These are phyloP conservation scores for Penicillium macrosclerotiorum DNA, from an alignment of 495 filamentous ascomycete species.

Conservation along the genomic window DNA sequence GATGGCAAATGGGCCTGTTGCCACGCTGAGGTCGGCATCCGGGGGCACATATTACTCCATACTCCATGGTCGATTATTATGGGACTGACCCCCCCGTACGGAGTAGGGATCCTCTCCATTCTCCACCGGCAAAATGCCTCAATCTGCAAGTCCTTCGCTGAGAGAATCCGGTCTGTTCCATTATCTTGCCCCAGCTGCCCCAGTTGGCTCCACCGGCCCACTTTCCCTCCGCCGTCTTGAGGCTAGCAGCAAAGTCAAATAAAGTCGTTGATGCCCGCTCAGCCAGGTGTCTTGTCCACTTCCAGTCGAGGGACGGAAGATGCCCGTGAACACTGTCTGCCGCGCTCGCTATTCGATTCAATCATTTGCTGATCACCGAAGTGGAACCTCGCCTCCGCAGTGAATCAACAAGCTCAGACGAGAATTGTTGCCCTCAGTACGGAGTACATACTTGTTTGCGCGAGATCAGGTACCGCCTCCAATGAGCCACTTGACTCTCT, in stretches of 20 bases:
- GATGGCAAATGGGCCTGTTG: not conserved
- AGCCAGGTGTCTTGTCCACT: not conserved
- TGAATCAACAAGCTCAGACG: not conserved
- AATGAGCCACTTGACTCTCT: not conserved
- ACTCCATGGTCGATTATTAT: not conserved
- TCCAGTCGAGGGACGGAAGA: constrained; percentile 10
- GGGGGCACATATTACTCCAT: constrained; percentile 1
- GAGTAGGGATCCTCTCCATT: constrained; percentile 21
- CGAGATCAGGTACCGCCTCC: not conserved
- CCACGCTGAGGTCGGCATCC: not conserved
- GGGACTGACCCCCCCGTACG: constrained; percentile 12
- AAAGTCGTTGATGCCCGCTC: constrained; percentile 1
- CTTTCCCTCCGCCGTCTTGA: not conserved
- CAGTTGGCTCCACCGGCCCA: too few relatives aligned
- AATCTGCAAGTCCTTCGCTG: constrained; percentile 9
- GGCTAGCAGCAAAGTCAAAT: constrained; percentile 15
- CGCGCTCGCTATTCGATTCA: constrained; percentile 1
- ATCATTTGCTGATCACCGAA: not conserved
- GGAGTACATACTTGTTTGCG: too few relatives aligned
- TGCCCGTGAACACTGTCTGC: constrained; percentile 5
- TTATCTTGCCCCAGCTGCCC: not conserved
- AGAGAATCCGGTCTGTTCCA: not conserved
- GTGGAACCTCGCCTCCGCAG: not conserved
- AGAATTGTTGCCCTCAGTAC: too few relatives aligned
- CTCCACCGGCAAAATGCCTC: constrained; percentile 22